Base-by-base conservation (phyloP, 768 basidiomycete species). In the Galerina sulciceps region DNA sequence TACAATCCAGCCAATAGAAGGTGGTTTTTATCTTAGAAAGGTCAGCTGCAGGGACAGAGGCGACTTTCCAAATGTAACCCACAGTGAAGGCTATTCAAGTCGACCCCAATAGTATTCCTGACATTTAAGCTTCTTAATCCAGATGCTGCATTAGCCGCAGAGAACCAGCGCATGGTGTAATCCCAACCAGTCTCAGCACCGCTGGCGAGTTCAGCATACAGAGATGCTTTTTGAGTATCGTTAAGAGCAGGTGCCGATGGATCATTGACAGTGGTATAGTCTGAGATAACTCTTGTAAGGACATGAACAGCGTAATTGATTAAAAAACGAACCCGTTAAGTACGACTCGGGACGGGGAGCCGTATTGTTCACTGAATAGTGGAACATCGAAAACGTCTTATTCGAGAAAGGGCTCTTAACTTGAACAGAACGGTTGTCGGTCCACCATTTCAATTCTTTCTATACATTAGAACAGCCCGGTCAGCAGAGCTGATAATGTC, bases 301-400 rank as follows among this genome's bases (percentile, higher is more conserved):
- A 43, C 9, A 40, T 36, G 13, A 10, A n/a, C 0, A 26, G 31
- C 10, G 41, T 52, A 13, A 13, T 9, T 6, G 20, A 10, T 47
- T n/a, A 10, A 41, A 14, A 17, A n/a, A 71, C 76, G 35, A 58
- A 85, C 88, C 88, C 22, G 78, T 76, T 17, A 86, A 69, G 66
- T 90, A 91, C 0, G 89, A 93, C 76, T 98, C 96, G 0, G 95
- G 96, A 10, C 95, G 81, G 38, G 95, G 96, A 2, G 93, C 94
- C 14, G 76, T 88, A 69, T 94, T 96, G 64, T 80, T 86, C 0
- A 94, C 96, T 9, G 82, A 76, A 67, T 93, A 97, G 46, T 75
- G 89, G 37, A 85, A 83, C 72, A 97, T 79, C 11, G 79, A 73
- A 72, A 90, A 83, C 0, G 82, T 90, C 43, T 79, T 71, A 55